Conservation (phyloP, 805 yeast species). For the Teunomyces panamensis region DNA sequence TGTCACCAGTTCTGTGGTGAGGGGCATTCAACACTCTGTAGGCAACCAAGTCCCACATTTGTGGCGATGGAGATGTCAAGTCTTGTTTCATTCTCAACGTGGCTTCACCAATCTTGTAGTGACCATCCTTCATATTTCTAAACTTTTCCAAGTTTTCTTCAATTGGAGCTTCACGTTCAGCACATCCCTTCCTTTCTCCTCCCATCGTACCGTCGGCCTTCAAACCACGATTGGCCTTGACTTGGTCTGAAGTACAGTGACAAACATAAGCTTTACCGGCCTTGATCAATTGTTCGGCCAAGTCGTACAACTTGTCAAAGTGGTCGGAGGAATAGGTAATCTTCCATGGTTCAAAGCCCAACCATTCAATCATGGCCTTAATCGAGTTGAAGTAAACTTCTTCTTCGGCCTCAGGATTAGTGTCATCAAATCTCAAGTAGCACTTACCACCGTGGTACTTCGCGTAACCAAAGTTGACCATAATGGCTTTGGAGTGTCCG, state of each 20-base stretch:
- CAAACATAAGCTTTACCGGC: constrained; percentile 84
- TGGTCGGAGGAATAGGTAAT: constrained; percentile 95
- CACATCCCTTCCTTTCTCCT: constrained; percentile 84
- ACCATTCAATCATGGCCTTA: constrained; percentile 82
- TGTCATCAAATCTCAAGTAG: constrained; percentile 92
- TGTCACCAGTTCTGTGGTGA: constrained; percentile 94
- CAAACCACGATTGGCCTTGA: constrained; percentile 86
- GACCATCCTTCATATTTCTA: constrained; percentile 89
- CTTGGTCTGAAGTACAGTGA: constrained; percentile 89
- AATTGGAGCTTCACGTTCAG: constrained; percentile 64
- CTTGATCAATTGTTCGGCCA: constrained; percentile 79
- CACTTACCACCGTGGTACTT: constrained; percentile 82
- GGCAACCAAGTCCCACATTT: constrained; percentile 99
- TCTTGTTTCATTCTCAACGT: constrained; percentile 97
- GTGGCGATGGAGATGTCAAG: constrained; percentile 85
- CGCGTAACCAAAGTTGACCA: constrained; percentile 98
- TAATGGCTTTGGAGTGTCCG: constrained; percentile 97
- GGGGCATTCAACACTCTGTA: constrained; percentile 89
- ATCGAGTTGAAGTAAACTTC: constrained; percentile 86
- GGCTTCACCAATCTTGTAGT: constrained; percentile 86
- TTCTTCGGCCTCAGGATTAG: constrained; percentile 98
- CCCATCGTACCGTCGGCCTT: constrained; percentile 91
- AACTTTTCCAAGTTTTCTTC: constrained; percentile 80
- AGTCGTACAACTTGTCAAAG: constrained; percentile 80
- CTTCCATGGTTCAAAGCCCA: constrained; percentile 92